Percentiles rank a stretch among this genome's conserved stretches.
Conservation (phyloP, 2,329 filamentous ascomycete species). For the Chaetomium sp. region DNA sequence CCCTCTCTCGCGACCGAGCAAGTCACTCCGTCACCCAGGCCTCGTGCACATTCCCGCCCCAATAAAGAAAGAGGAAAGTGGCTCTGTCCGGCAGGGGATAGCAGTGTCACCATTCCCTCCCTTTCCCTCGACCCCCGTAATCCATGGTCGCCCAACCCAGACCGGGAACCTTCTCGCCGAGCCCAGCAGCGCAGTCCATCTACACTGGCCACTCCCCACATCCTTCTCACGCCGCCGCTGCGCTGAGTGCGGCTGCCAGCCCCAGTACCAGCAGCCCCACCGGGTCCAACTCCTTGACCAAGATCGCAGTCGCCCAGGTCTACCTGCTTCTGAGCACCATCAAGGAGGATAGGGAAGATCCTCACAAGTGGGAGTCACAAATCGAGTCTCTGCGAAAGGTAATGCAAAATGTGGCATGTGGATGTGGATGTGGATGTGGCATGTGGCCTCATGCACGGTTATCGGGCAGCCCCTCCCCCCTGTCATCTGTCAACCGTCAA, state of each 20-base stretch:
- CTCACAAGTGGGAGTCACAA: conserved; percentile 89
- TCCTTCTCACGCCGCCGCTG: conserved; percentile 57
- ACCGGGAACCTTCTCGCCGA: conserved; percentile 67
- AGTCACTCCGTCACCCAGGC: background rate
- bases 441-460: conserved; percentile 11
- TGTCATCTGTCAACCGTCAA: background rate
- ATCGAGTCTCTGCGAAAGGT: conserved; percentile 91
- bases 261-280: conserved; percentile 65
- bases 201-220: conserved; percentile 62
- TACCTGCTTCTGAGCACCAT: conserved; percentile 92
- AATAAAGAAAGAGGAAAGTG: conserved; percentile 30
- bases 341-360: conserved; percentile 86
- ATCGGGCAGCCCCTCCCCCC: background rate
- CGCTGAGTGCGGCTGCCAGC: conserved; percentile 62
- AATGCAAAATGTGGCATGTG: conserved; percentile 32
- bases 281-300: conserved; percentile 71
- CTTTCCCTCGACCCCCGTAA: conserved; percentile 34
- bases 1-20: conserved; percentile 7
- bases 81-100: conserved; percentile 39
- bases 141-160: conserved; percentile 63
- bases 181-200: conserved; percentile 56
- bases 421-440: background rate
- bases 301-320: conserved; percentile 93
- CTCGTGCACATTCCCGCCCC: conserved; percentile 13
- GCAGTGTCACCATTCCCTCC: conserved; percentile 37